phyloP scores from a whole-genome alignment of 768 basidiomycete species.

The Serendipita vermifera region DNA sequence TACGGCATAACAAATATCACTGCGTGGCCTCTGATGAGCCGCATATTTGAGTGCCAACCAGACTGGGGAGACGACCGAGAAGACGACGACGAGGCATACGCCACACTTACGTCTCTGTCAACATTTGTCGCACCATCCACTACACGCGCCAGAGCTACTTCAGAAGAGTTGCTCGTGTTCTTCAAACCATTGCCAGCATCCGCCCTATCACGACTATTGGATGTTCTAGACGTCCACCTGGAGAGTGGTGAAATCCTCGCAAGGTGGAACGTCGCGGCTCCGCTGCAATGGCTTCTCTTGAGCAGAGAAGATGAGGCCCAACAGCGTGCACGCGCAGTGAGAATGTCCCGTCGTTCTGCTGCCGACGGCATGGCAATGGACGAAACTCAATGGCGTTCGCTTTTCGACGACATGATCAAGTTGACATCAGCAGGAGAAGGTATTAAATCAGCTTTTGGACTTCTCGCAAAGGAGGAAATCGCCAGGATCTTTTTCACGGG shows the following conservation, averaged over 20 bases:
- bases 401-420: constrained; percentile 85
- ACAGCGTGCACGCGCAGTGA: constrained; percentile 75
- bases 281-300: constrained; percentile 82
- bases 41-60: constrained; percentile 91
- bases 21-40: constrained; percentile 75
- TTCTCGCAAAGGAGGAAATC: constrained; percentile 57
- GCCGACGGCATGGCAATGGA: constrained; percentile 40
- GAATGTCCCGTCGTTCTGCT: constrained; percentile 64
- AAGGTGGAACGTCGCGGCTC: constrained; percentile 73
- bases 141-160: constrained; percentile 37
- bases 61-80: constrained; percentile 63
- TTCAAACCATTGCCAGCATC: constrained; percentile 65
- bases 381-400: constrained; percentile 70
- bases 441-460: constrained; percentile 68
- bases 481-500: constrained; percentile 77
- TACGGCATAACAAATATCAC: constrained; percentile 66
- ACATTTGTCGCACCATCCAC: constrained; percentile 67
- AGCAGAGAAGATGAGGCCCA: constrained; percentile 49
- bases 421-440: constrained; percentile 51
- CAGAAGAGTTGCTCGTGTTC: constrained; percentile 65
- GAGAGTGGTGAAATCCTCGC: constrained; percentile 87
- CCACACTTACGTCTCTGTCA: constrained; percentile 68
- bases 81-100: constrained; percentile 64
- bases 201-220: constrained; percentile 69
- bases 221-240: constrained; percentile 86